phyloP scores from a whole-genome alignment of 805 yeast genomes.

The Saturnispora serradocipensis region DNA sequence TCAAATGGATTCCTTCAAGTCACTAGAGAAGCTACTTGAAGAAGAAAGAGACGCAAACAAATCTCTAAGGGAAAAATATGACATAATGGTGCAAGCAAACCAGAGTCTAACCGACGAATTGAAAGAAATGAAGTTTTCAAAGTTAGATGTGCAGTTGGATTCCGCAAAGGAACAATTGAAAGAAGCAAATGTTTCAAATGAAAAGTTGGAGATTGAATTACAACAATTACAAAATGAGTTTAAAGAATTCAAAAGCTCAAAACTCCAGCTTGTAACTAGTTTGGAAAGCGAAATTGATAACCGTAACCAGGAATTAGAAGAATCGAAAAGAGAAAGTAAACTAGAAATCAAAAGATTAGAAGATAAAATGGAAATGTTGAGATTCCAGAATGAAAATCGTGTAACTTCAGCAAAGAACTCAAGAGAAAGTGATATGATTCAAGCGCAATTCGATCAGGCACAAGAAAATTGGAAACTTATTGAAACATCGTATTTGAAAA shows the following conservation, averaged over 20 bases:
- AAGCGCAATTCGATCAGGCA: slow-evolving; percentile 64
- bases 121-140: slow-evolving; percentile 27
- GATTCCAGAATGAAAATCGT: slow-evolving; percentile 50
- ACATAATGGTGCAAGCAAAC: slow-evolving; percentile 18
- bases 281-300: slow-evolving; percentile 23
- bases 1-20: background rate
- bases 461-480: slow-evolving; percentile 77
- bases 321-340: slow-evolving; percentile 25
- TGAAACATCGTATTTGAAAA: slow-evolving; percentile 53
- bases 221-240: slow-evolving; percentile 18
- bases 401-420: background rate
- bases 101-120: slow-evolving; percentile 22
- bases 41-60: slow-evolving; percentile 27
- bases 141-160: slow-evolving; percentile 26
- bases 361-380: slow-evolving; percentile 55
- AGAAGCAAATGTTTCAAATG: slow-evolving; percentile 23
- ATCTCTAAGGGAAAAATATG: slow-evolving; percentile 19
- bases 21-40: slow-evolving; percentile 7
- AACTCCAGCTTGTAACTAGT: slow-evolving; percentile 18
- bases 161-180: slow-evolving; percentile 26
- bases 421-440: slow-evolving; percentile 36
- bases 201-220: slow-evolving; percentile 16
- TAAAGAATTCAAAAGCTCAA: slow-evolving; percentile 19
- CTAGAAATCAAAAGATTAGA: slow-evolving; percentile 53
- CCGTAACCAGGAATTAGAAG: slow-evolving; percentile 10